A percentile compares a stretch with the other conserved stretches of the same genome.
phyloP scores from a whole-genome alignment of 1,284 basidiomycete species.

The Cryptococcus wingfieldii region DNA sequence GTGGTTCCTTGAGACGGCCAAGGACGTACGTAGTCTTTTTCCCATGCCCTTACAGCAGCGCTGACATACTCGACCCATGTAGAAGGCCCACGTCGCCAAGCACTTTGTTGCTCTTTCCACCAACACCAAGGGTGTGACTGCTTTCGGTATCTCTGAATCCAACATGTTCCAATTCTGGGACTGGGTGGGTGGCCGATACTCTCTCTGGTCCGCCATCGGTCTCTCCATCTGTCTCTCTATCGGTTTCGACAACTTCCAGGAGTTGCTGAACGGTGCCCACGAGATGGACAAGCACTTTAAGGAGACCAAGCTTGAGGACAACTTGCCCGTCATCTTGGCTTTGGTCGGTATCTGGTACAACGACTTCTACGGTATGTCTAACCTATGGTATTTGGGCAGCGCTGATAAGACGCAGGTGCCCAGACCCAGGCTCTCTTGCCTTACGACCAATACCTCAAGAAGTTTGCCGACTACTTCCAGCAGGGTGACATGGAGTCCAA shows the following conservation, averaged over 20 bases:
- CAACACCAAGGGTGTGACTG: constrained; percentile 88
- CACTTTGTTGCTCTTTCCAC: constrained; percentile 98
- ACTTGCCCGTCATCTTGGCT: constrained; percentile 87
- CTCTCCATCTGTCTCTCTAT: constrained; percentile 89
- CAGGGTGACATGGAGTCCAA: constrained; percentile 99
- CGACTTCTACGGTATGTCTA: constrained; percentile 78
- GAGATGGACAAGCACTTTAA: constrained; percentile 98
- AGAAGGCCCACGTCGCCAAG: constrained; percentile 88
- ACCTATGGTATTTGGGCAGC: background rate
- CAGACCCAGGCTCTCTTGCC: constrained; percentile 94
- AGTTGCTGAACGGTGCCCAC: constrained; percentile 86
- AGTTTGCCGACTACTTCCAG: constrained; percentile 99
- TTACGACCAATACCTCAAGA: constrained; percentile 98
- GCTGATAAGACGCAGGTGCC: constrained; percentile 54
- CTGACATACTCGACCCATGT: constrained; percentile 5
- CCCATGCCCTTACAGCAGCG: background rate
- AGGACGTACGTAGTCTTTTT: constrained; percentile 55
- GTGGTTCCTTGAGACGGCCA: constrained; percentile 86
- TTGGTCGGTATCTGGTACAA: constrained; percentile 98
- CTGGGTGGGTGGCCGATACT: constrained; percentile 99
- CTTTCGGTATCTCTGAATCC: constrained; percentile 84
- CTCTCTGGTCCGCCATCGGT: constrained; percentile 96
- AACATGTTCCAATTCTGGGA: constrained; percentile 99
- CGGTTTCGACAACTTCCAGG: constrained; percentile 90
- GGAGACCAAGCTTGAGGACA: constrained; percentile 79